Conservation (phyloP, 257 asterid species). For the Penstemon barbatus region DNA sequence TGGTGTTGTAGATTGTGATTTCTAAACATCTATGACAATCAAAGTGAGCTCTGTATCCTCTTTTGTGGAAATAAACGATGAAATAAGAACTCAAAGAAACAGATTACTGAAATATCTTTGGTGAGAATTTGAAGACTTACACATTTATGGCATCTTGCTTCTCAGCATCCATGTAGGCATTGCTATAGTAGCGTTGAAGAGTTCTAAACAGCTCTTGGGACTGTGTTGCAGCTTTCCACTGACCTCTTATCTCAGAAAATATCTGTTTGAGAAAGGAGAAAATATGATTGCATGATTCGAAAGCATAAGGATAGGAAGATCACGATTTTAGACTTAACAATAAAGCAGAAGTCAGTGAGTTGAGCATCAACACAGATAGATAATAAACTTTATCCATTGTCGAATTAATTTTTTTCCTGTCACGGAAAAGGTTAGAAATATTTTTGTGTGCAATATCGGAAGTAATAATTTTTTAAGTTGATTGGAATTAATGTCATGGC, state of each 20-base stretch:
- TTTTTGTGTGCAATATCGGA: neutral
- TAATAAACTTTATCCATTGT: neutral
- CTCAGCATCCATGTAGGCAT: constrained; percentile 89
- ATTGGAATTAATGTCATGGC: neutral
- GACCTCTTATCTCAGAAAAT: constrained; percentile 91
- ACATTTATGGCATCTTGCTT: constrained; percentile 92
- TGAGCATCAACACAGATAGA: neutral
- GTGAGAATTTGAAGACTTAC: constrained; percentile 43
- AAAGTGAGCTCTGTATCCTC: neutral
- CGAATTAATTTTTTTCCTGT: neutral
- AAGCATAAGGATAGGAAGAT: neutral
- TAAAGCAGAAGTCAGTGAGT: constrained; percentile 27
- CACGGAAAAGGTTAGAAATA: neutral
- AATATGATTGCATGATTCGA: constrained; percentile 7
- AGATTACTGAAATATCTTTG: constrained; percentile 5
- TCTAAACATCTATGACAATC: neutral
- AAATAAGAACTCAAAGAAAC: neutral
- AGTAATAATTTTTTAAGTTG: neutral
- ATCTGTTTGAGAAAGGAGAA: constrained; percentile 47
- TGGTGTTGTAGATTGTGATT: neutral
- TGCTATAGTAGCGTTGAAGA: constrained; percentile 82
- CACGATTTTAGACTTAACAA: neutral
- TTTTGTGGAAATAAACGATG: constrained; percentile 12
- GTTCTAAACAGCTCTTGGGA: constrained; percentile 82
- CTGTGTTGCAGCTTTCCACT: constrained; percentile 92